A percentile compares a stretch with the other conserved stretches of the same genome.
These are phyloP conservation scores for Calonectria crousiana DNA, from an alignment of 2,329 filamentous ascomycete genomes.

Conservation along the genomic window DNA sequence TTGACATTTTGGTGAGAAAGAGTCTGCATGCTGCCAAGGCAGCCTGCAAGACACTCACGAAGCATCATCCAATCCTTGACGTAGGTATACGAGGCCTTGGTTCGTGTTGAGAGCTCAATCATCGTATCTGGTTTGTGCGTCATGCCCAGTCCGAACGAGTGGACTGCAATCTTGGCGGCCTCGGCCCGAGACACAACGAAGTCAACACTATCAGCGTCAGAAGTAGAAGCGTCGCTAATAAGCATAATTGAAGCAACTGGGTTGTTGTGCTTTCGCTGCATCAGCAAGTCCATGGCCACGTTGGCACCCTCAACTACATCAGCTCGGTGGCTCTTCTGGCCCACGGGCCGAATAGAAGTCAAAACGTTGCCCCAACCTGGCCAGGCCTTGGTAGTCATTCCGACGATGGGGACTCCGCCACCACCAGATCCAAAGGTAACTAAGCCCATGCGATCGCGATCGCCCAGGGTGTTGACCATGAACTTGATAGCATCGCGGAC, in stretches of 20 bases:
- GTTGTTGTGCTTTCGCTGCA: constrained; percentile 97
- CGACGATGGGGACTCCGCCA: constrained; percentile 94
- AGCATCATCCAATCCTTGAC: constrained; percentile 99
- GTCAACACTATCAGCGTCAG: constrained; percentile 94
- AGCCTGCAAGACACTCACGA: constrained; percentile 93
- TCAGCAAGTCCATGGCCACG: constrained; percentile 97
- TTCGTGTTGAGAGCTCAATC: constrained; percentile 95
- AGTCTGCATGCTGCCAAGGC: constrained; percentile 90
- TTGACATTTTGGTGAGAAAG: constrained; percentile 99
- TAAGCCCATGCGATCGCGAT: constrained; percentile 94
- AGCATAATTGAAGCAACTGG: constrained; percentile 95
- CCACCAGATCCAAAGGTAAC: constrained; percentile 97
- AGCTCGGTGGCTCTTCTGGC: constrained; percentile 94
- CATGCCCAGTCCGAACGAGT: constrained; percentile 95
- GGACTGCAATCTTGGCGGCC: constrained; percentile 97
- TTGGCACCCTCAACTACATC: constrained; percentile 98
- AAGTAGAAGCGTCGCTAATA: constrained; percentile 96
- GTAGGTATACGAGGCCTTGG: constrained; percentile 97
- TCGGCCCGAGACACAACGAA: constrained; percentile 97
- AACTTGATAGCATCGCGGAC: constrained; percentile 93
- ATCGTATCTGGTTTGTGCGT: constrained; percentile 99
- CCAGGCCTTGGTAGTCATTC: constrained; percentile 98
- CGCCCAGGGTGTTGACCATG: constrained; percentile 88
- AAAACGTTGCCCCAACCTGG: constrained; percentile 89
- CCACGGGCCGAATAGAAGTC: constrained; percentile 89